phyloP scores from a whole-genome alignment of 257 asterid genomes.

The Paulownia fortunei region DNA sequence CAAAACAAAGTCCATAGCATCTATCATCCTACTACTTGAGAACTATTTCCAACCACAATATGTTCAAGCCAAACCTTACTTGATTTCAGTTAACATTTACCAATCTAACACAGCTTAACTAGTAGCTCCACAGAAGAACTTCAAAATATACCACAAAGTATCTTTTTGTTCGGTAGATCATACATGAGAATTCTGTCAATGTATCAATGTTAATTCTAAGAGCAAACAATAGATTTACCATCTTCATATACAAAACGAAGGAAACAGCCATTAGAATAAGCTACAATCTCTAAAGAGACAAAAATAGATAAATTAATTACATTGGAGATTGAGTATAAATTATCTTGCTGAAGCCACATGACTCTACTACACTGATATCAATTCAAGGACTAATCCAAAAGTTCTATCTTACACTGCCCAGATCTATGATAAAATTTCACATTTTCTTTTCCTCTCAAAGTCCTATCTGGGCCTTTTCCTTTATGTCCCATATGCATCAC shows the following conservation, averaged over 20 bases:
- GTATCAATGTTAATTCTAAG: not conserved
- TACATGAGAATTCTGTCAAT: not conserved
- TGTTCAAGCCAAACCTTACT: not conserved
- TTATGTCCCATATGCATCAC: not conserved
- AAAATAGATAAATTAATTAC: not conserved
- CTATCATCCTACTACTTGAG: conserved; percentile 4
- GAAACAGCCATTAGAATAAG: not conserved
- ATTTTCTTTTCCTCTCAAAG: conserved; percentile 10
- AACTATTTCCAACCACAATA: conserved; percentile 1
- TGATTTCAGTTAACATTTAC: not conserved
- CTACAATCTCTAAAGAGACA: not conserved
- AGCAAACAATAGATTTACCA: not conserved
- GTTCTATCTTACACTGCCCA: not conserved
- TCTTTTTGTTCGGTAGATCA: not conserved
- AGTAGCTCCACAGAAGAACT: not conserved
- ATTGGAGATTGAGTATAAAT: not conserved
- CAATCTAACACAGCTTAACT: not conserved
- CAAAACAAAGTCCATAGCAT: not conserved
- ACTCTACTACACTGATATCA: not conserved
- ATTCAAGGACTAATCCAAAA: not conserved
- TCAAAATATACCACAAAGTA: not conserved
- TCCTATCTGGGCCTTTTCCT: not conserved
- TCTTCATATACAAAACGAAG: not conserved
- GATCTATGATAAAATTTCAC: conserved; percentile 27
- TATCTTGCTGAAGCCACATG: conserved; percentile 23